Percentiles rank a stretch among this genome's conserved stretches.
Evolutionary conservation across 139 green algal species (phyloP).

Genomic region (Parachlorella kessleri): DNA sequence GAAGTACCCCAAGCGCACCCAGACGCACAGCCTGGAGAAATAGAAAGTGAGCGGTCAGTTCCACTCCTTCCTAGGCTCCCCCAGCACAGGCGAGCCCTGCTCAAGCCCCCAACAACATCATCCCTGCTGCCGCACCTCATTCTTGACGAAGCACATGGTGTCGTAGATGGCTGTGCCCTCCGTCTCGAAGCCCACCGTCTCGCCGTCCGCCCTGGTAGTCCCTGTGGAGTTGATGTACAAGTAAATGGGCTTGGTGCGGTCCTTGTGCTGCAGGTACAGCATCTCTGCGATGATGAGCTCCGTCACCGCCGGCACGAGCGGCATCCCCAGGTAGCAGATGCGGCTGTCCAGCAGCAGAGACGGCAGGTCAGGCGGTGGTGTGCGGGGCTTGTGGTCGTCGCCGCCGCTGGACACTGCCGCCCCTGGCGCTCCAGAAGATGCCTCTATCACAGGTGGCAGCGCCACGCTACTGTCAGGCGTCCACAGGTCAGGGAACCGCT

Average conservation of each 20-base stretch:
- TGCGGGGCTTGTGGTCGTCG: conserved; percentile 52
- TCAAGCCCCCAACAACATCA: too few species aligned
- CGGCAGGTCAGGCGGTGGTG: conserved; percentile 94
- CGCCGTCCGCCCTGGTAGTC: conserved; percentile 81
- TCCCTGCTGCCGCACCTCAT: conserved; percentile 69
- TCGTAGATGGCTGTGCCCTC: conserved; percentile 94
- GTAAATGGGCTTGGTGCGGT: conserved; percentile 75
- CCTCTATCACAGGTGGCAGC: neutral
- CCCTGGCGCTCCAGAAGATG: conserved; percentile 21
- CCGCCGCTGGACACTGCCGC: conserved; percentile 42
- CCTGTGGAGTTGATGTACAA: conserved; percentile 97
- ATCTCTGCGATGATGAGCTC: conserved; percentile 99
- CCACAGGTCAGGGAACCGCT: conserved; percentile 43
- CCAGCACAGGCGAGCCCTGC: conserved; percentile 16
- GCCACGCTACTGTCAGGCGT: conserved; percentile 8
- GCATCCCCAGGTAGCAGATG: conserved; percentile 99
- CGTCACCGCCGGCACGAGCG: conserved; percentile 96
- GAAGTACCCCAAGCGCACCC: too few species aligned
- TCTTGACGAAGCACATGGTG: conserved; percentile 89
- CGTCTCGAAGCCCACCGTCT: conserved; percentile 89
- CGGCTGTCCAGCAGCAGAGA: conserved; percentile 95
- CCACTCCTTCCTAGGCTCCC: too few species aligned
- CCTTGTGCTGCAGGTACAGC: conserved; percentile 95
- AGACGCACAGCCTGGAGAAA: too few species aligned
- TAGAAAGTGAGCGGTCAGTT: too few species aligned